Base-by-base conservation (phyloP, 2,329 filamentous ascomycete genomes). In the Exophiala aquamarina region DNA sequence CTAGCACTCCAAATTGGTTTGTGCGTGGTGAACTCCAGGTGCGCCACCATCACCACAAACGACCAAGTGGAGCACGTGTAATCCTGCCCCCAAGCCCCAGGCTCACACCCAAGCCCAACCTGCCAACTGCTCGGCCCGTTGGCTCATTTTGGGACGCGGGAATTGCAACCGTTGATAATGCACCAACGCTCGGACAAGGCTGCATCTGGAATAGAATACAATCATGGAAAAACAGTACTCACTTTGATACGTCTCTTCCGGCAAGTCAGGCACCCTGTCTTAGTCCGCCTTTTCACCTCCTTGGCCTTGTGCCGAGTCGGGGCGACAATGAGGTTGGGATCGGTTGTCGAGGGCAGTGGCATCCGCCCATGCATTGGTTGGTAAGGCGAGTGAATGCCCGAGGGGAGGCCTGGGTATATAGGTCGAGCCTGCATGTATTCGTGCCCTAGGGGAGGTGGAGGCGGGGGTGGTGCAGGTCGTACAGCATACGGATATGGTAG, bases 241-340 rank as follows among this genome's bases (percentile, higher is more conserved):
- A 87, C 84, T 82, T 88, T 88, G 67, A 88, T 88, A 70, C 84
- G 75, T 59, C 84, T 74, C 65, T 81, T 82, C 61, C 79, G 71
- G 68, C 79, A 82, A 17, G 79, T 82, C 59, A 82, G 64, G 67
- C 84, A 88, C n/a, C 83, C 83, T 1, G 83, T 87, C 70, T 87
- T 87, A 47, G 85, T 88, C 63, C 85, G 76, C 57, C 84, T 76
- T 71, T 88, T 88, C 65, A 88, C 86, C 69, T 89, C 84, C 70
- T 86, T 83, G 23, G 55, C 50, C 67, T 75, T 75, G 65, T 86
- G 81, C 59, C 83, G 74, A 8, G 47, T 47, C 6, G 53, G 53
- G 21, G 54, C 51, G 20, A 56, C 51, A 43, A 59, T 57, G 5
- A 57, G 41, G 39, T 47, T 53, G n/a, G 50, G 50, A 34, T 58